Evolutionary conservation across 306 rosid species (phyloP).

Genomic region (Pyrus betulifolia): DNA sequence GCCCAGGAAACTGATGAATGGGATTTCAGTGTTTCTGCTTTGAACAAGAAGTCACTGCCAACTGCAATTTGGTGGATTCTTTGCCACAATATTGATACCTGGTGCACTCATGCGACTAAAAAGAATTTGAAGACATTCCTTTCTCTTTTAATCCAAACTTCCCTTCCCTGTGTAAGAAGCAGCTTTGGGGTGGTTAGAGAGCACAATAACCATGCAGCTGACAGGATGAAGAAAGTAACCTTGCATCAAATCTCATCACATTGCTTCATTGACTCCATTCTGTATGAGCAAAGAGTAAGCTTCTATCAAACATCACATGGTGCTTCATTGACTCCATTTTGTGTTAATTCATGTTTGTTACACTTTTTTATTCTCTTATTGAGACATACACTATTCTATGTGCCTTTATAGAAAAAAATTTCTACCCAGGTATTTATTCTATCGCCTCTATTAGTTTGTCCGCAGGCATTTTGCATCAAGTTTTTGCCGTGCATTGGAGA

Average conservation of each 20-base stretch:
- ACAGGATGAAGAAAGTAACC: conserved; percentile 42
- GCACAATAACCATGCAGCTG: conserved; percentile 15
- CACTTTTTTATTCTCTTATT: background rate
- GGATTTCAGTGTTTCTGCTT: conserved; percentile 41
- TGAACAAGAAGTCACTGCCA: conserved; percentile 52
- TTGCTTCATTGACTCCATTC: conserved; percentile 51
- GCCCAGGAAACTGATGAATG: conserved; percentile 39
- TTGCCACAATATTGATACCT: conserved; percentile 72
- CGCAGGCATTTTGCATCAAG: conserved; percentile 61
- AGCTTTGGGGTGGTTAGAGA: conserved; percentile 25
- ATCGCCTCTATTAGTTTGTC: conserved; percentile 60
- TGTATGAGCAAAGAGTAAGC: conserved; percentile 72
- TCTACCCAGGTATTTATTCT: conserved; percentile 21
- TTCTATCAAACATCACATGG: conserved; percentile 1
- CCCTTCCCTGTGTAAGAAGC: conserved; percentile 34
- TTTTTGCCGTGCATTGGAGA: conserved; percentile 62
- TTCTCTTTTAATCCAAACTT: conserved; percentile 48
- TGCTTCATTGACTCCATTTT: background rate
- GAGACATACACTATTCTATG: background rate
- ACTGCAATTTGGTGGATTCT: conserved; percentile 72
- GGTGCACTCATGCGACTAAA: conserved; percentile 70
- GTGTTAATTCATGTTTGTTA: background rate
- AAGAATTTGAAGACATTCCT: conserved; percentile 59
- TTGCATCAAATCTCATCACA: conserved; percentile 57
- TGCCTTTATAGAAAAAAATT: background rate